phyloP scores from a whole-genome alignment of 2,329 filamentous ascomycete species.

The Alternaria sp. region DNA sequence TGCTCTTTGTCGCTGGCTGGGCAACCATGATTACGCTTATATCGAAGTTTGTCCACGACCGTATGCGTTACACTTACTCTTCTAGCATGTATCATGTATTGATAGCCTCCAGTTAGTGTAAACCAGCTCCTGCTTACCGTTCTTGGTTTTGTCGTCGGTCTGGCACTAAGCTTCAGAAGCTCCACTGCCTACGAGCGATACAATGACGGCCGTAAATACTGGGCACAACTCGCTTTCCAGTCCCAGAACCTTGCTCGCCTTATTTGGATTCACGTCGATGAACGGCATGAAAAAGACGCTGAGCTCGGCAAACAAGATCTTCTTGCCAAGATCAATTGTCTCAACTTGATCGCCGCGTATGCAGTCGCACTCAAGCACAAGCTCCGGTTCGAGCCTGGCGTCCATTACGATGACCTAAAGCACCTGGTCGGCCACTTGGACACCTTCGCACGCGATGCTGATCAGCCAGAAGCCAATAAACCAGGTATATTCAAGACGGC shows the following conservation, averaged over 20 bases:
- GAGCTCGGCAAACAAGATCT: slow-evolving; percentile 70
- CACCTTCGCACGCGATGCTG: slow-evolving; percentile 71
- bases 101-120: slow-evolving; percentile 59
- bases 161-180: slow-evolving; percentile 77
- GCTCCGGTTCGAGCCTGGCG: slow-evolving; percentile 82
- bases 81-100: background rate
- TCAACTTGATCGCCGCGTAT: slow-evolving; percentile 82
- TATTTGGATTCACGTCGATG: slow-evolving; percentile 81
- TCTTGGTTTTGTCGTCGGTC: slow-evolving; percentile 81
- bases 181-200: slow-evolving; percentile 78
- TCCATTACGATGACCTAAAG: slow-evolving; percentile 76
- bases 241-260: slow-evolving; percentile 71
- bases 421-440: slow-evolving; percentile 76
- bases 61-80: slow-evolving; percentile 18
- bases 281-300: slow-evolving; percentile 59
- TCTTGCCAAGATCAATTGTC: slow-evolving; percentile 68
- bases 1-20: slow-evolving; percentile 72
- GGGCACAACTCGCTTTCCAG: slow-evolving; percentile 64
- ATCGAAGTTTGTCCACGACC: slow-evolving; percentile 52
- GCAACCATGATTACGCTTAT: slow-evolving; percentile 68
- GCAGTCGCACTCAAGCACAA: slow-evolving; percentile 80
- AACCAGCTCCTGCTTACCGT: slow-evolving; percentile 75
- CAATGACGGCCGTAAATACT: slow-evolving; percentile 70
- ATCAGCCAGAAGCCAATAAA: slow-evolving; percentile 44
- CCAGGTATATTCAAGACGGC: slow-evolving; percentile 62